Evolutionary conservation across 768 basidiomycete genomes (phyloP).

Genomic region (Cantharellus anzutake): DNA sequence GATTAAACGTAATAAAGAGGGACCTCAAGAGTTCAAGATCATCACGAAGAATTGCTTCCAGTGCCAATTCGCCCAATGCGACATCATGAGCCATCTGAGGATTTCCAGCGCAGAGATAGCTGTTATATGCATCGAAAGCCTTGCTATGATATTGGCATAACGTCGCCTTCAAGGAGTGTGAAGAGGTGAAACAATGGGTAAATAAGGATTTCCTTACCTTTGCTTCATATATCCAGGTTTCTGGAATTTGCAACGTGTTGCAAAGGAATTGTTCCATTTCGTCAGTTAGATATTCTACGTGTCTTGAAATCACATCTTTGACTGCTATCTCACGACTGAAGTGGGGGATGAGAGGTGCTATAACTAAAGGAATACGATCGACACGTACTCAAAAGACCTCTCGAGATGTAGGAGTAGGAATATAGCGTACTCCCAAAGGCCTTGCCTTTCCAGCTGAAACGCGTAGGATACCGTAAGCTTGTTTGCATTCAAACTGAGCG

Average conservation of each 20-base stretch:
- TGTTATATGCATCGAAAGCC: conserved; percentile 54
- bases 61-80: conserved; percentile 70
- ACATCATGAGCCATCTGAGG: conserved; percentile 65
- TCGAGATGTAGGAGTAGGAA: conserved; percentile 86
- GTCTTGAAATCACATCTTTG: conserved; percentile 55
- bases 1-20: conserved; percentile 50
- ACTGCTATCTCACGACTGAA: conserved; percentile 64
- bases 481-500: conserved; percentile 74
- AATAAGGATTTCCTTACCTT: conserved; percentile 29
- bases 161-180: conserved; percentile 32
- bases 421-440: conserved; percentile 65
- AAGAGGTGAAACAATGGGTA: neutral
- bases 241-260: conserved; percentile 63
- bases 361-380: neutral
- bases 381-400: conserved; percentile 49
- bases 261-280: conserved; percentile 19
- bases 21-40: conserved; percentile 43
- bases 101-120: conserved; percentile 49
- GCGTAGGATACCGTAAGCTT: conserved; percentile 70
- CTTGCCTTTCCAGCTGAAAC: conserved; percentile 61
- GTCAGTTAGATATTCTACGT: conserved; percentile 14
- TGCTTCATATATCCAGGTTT: conserved; percentile 78
- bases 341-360: neutral
- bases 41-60: conserved; percentile 61
- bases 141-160: conserved; percentile 40